Conservation (phyloP, 768 basidiomycete species). For the Lactarius tabidus region DNA sequence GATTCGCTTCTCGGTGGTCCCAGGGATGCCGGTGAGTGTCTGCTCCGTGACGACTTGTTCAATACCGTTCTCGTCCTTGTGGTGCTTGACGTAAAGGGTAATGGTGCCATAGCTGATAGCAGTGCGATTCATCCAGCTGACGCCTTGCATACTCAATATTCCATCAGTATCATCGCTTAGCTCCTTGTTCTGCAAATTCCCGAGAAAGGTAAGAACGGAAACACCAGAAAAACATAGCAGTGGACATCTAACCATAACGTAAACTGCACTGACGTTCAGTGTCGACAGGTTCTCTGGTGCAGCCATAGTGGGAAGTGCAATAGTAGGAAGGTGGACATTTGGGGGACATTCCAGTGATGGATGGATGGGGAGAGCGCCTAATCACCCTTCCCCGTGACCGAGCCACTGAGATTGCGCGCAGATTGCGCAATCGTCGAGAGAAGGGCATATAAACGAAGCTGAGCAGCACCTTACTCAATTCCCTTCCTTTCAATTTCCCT, state of each 20-base stretch:
- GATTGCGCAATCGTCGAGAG: constrained; percentile 23
- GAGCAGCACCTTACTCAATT: neutral
- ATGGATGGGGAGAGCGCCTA: neutral
- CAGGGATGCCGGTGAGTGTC: constrained; percentile 54
- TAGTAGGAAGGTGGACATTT: neutral
- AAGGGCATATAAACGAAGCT: constrained; percentile 5
- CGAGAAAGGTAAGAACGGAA: too few species aligned
- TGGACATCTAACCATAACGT: constrained; percentile 1
- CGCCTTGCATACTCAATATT: constrained; percentile 65
- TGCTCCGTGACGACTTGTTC: constrained; percentile 67
- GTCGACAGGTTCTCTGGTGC: neutral
- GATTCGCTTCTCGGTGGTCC: constrained; percentile 50
- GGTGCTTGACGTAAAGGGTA: constrained; percentile 57
- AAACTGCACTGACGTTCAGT: neutral
- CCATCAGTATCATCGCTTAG: constrained; percentile 57
- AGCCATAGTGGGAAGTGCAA: neutral
- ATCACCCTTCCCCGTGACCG: neutral
- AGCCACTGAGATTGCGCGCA: constrained; percentile 9
- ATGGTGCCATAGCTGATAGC: constrained; percentile 53
- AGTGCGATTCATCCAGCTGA: constrained; percentile 66
- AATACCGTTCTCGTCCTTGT: constrained; percentile 50
- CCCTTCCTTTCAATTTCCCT: neutral
- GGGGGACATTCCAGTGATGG: neutral
- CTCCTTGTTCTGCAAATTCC: constrained; percentile 52
- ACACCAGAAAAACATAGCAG: neutral